A percentile compares a stretch with the other conserved stretches of the same genome.
These are phyloP conservation scores for Picochlorum costavermella DNA, from an alignment of 139 green algal genomes.

Conservation along the genomic window DNA sequence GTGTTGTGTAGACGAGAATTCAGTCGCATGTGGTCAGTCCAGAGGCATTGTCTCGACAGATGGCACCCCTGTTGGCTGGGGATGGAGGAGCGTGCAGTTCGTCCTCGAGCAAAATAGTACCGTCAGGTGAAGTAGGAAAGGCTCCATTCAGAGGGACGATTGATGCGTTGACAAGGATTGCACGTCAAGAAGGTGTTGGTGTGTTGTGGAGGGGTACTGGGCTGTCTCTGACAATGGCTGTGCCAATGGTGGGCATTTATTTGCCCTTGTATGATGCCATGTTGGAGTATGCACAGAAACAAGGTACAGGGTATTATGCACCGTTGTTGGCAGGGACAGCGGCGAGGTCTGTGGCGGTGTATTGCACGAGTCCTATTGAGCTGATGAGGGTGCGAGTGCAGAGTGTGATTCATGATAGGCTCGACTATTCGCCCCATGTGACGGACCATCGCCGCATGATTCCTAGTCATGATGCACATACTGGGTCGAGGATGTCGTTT, in stretches of 20 bases:
- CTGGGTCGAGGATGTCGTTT: too few relatives aligned
- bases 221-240: constrained; percentile 58
- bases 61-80: background rate
- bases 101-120: background rate
- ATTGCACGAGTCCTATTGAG: constrained; percentile 74
- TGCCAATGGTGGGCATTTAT: constrained; percentile 91
- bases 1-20: too few relatives aligned
- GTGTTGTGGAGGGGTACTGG: constrained; percentile 69
- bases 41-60: background rate
- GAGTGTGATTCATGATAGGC: constrained; percentile 15
- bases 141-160: constrained; percentile 17
- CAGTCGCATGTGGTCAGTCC: too few relatives aligned
- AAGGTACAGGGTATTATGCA: constrained; percentile 15
- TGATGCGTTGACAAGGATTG: constrained; percentile 39
- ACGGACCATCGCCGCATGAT: too few relatives aligned
- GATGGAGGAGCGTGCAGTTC: constrained; percentile 43
- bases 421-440: too few relatives aligned
- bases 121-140: constrained; percentile 12
- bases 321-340: constrained; percentile 58
- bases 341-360: constrained; percentile 57
- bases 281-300: constrained; percentile 22
- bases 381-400: constrained; percentile 71
- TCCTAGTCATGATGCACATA: too few relatives aligned
- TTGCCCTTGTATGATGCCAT: constrained; percentile 89
- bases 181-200: constrained; percentile 45